Evolutionary conservation across 129 eudicot genomes (phyloP).

Genomic region (Ambrosia artemisiifolia): DNA sequence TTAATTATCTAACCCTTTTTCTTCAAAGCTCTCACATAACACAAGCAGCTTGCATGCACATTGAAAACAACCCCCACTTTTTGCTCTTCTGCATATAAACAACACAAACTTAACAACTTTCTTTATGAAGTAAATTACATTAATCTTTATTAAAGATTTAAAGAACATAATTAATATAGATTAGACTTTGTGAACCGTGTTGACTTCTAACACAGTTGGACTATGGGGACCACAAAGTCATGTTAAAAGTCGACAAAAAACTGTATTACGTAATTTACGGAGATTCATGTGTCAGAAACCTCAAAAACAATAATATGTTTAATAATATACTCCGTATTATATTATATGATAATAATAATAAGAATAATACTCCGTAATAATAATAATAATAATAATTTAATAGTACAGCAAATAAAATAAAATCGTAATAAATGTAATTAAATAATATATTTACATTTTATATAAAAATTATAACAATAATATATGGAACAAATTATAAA

Average conservation of each 20-base stretch:
- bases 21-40: constrained; percentile 28
- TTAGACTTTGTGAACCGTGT: not conserved
- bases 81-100: constrained; percentile 66
- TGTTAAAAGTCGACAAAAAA: constrained; percentile 21
- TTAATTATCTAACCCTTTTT: constrained; percentile 8
- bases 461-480: no score
- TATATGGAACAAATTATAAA: no score
- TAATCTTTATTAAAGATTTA: not conserved
- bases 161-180: no score
- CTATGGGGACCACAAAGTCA: constrained; percentile 14
- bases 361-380: no score
- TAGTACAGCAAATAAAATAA: no score
- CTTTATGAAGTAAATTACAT: not conserved
- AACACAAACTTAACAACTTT: not conserved
- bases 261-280: constrained; percentile 27
- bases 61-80: constrained; percentile 66
- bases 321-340: no score
- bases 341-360: no score
- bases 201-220: not conserved
- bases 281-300: constrained; percentile 29
- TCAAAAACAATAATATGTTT: not conserved
- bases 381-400: no score
- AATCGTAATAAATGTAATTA: no score
- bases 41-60: constrained; percentile 73
- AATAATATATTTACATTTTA: no score